Evolutionary conservation across 352 stramenopile genomes (phyloP).

Genomic region (Phytophthora crassamura): DNA sequence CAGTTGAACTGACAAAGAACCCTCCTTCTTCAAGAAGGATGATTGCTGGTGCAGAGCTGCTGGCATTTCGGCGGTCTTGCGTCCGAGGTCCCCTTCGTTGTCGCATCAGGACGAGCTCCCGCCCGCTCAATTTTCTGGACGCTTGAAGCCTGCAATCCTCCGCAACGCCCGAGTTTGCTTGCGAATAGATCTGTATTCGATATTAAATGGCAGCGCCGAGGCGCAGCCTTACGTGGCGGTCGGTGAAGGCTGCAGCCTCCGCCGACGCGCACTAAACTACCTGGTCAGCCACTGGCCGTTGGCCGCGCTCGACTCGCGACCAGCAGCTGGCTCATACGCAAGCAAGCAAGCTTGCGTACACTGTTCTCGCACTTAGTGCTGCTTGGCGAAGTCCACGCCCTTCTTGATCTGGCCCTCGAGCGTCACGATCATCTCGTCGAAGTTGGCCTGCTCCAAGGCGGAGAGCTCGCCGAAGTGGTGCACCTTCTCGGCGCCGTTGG

Average conservation of each 20-base stretch:
- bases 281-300: slow-evolving; percentile 10
- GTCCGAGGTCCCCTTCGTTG: too few relatives aligned
- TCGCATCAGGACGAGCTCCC: not conserved
- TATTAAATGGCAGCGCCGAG: slow-evolving; percentile 21
- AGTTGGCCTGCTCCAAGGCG: slow-evolving; percentile 85
- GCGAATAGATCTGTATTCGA: slow-evolving; percentile 29
- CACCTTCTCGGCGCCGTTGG: slow-evolving; percentile 96
- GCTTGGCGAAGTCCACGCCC: slow-evolving; percentile 87
- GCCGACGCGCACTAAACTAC: slow-evolving; percentile 21
- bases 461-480: slow-evolving; percentile 92
- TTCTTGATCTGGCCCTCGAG: slow-evolving; percentile 90
- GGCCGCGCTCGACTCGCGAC: slow-evolving; percentile 14
- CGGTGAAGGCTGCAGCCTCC: not conserved
- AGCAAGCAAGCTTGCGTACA: slow-evolving; percentile 6
- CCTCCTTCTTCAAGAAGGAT: too few relatives aligned
- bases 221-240: slow-evolving; percentile 5
- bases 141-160: too few relatives aligned
- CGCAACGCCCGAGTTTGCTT: not conserved
- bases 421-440: slow-evolving; percentile 90
- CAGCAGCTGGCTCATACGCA: slow-evolving; percentile 6
- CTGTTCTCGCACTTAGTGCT: slow-evolving; percentile 37
- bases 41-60: too few relatives aligned
- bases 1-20: too few relatives aligned
- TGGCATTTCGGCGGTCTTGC: not conserved
- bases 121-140: not conserved